Percentiles rank a stretch among this genome's conserved stretches.
These are phyloP conservation scores for Entomortierella parvispora DNA, from an alignment of 192 early-diverging fungal species.

Conservation along the genomic window DNA sequence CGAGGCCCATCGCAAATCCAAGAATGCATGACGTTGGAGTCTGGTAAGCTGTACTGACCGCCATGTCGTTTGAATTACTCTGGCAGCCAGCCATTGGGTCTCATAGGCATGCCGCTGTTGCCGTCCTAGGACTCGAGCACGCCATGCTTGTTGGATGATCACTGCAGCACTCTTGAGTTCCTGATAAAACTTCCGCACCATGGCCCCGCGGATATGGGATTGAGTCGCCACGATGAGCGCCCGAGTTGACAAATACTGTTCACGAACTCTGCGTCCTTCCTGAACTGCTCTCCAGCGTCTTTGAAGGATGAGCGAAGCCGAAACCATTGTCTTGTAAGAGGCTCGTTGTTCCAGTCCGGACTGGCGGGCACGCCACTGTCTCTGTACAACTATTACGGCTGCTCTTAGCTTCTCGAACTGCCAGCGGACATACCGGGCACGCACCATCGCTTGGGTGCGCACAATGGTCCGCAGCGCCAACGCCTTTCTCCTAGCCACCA, in stretches of 20 bases:
- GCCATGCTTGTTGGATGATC: constrained; percentile 29
- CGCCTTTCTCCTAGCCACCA: constrained; percentile 13
- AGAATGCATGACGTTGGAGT: constrained; percentile 16
- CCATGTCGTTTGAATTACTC: constrained; percentile 29
- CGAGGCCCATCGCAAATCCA: constrained; percentile 28
- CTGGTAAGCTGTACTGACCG: constrained; percentile 14
- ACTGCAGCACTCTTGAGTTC: constrained; percentile 29
- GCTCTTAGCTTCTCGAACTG: constrained; percentile 18
- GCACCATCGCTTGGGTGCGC: constrained; percentile 25
- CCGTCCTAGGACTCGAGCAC: constrained; percentile 11
- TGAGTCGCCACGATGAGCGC: constrained; percentile 21
- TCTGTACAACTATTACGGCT: constrained; percentile 33
- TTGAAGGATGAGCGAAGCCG: constrained; percentile 30
- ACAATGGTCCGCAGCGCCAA: constrained; percentile 26
- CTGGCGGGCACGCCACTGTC: constrained; percentile 36
- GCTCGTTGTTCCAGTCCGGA: constrained; percentile 13
- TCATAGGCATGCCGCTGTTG: constrained; percentile 19
- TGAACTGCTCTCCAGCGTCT: constrained; percentile 29
- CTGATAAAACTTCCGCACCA: constrained; percentile 14
- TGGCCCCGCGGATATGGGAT: constrained; percentile 23
- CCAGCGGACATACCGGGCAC: constrained; percentile 20
- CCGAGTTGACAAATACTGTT: constrained; percentile 17
- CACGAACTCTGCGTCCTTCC: constrained; percentile 22
- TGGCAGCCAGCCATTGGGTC: constrained; percentile 23
- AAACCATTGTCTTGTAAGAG: constrained; percentile 3